A percentile compares a stretch with the other conserved stretches of the same genome.
phyloP scores from a whole-genome alignment of 805 yeast species.

The Blastobotrys americana region DNA sequence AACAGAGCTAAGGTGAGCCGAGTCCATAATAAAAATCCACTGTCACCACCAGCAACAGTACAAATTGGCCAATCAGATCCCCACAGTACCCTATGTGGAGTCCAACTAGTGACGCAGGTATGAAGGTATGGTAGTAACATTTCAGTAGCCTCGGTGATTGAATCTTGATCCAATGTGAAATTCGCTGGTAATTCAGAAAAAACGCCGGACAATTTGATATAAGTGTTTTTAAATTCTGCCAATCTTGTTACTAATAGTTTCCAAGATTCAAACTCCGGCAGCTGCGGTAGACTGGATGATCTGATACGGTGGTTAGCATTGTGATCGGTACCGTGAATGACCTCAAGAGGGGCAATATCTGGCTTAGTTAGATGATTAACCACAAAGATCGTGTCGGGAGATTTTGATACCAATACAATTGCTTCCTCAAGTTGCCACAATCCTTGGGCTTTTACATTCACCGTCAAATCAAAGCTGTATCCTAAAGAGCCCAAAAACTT shows the following conservation, averaged over 20 bases:
- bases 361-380: slow-evolving; percentile 42
- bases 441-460: slow-evolving; percentile 36
- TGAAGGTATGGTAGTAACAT: slow-evolving; percentile 17
- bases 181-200: slow-evolving; percentile 32
- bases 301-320: no score
- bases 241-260: not conserved
- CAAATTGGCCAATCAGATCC: slow-evolving; percentile 45
- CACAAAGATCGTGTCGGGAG: slow-evolving; percentile 30
- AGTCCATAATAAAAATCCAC: no score
- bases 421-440: slow-evolving; percentile 38
- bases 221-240: slow-evolving; percentile 19
- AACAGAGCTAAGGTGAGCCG: no score
- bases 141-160: slow-evolving; percentile 1
- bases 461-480: slow-evolving; percentile 38
- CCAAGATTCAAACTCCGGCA: slow-evolving; percentile 7
- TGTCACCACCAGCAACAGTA: slow-evolving; percentile 18
- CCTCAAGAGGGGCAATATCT: no score
- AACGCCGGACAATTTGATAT: slow-evolving; percentile 38
- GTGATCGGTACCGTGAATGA: no score
- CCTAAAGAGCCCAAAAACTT: slow-evolving; percentile 30
- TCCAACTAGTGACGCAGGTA: slow-evolving; percentile 29
- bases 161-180: not conserved
- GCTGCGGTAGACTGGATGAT: not conserved
- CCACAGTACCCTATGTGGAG: slow-evolving; percentile 32
- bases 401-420: slow-evolving; percentile 23